Percentiles rank a stretch among this genome's conserved stretches.
Conservation (phyloP, 306 rosid species). For the Purshia tridentata region DNA sequence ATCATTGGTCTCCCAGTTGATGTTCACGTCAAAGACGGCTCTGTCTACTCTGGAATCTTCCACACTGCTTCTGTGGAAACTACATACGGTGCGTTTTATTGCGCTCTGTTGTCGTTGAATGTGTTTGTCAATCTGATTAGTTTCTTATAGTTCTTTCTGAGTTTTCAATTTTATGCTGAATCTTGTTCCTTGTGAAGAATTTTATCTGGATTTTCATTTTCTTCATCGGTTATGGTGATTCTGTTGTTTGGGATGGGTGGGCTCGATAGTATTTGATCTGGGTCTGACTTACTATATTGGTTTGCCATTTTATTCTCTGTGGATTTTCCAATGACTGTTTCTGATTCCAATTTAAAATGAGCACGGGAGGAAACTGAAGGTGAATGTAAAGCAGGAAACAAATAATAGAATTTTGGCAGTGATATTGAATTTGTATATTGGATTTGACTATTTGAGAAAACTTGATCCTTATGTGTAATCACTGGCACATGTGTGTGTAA, state of each 20-base stretch:
- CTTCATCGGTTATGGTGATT: conserved; percentile 17
- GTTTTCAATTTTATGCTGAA: conserved; percentile 1
- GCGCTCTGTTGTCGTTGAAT: conserved; percentile 1
- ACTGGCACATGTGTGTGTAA: neutral
- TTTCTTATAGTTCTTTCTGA: neutral
- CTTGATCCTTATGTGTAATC: conserved; percentile 1
- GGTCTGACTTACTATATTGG: conserved; percentile 9
- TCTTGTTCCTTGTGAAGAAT: neutral
- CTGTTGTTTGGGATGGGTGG: neutral
- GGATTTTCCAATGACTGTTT: neutral
- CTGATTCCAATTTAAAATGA: neutral
- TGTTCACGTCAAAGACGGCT: conserved; percentile 76
- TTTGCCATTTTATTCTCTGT: neutral
- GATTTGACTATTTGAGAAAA: neutral
- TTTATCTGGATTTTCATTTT: conserved; percentile 14
- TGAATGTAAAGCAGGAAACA: neutral
- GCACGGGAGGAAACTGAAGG: neutral
- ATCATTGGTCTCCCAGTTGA: conserved; percentile 78
- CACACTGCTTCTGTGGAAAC: conserved; percentile 61
- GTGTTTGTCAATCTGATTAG: neutral
- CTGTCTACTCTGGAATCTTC: conserved; percentile 85
- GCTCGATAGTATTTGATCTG: conserved; percentile 29
- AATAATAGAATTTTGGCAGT: neutral
- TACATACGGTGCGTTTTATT: conserved; percentile 47
- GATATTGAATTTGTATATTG: neutral